Percentiles rank a stretch among this genome's conserved stretches.
These are phyloP conservation scores for Globisporangium cederbergense DNA, from an alignment of 352 stramenopile species.

Conservation along the genomic window DNA sequence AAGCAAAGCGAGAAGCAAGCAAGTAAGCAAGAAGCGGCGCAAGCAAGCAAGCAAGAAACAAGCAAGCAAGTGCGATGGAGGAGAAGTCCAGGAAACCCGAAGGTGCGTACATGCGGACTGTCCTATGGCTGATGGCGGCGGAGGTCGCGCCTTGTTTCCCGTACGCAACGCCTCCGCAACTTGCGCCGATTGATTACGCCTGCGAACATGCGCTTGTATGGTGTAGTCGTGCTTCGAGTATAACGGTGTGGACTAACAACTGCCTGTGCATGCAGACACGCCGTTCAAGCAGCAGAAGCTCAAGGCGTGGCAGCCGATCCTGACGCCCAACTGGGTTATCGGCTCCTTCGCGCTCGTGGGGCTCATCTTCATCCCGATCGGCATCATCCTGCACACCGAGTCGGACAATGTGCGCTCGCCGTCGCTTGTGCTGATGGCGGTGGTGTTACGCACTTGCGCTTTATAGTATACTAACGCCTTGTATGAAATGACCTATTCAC, in stretches of 20 bases:
- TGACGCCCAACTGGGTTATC: conserved; percentile 96
- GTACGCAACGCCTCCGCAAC: neutral
- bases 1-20: conserved; percentile 3
- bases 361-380: conserved; percentile 94
- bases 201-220: neutral
- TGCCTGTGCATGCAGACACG: conserved; percentile 42
- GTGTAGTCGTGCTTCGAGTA: neutral
- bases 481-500: neutral
- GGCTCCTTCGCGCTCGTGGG: conserved; percentile 91
- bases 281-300: conserved; percentile 90
- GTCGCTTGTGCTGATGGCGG: neutral
- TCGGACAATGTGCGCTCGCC: conserved; percentile 65
- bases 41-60: conserved; percentile 6
- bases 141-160: neutral
- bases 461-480: neutral
- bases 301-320: conserved; percentile 95
- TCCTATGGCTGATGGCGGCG: neutral
- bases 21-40: conserved; percentile 1
- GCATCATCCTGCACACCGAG: conserved; percentile 85
- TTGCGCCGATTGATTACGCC: neutral
- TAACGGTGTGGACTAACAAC: conserved; percentile 3
- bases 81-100: conserved; percentile 86
- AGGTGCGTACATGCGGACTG: conserved; percentile 27
- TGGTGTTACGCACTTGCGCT: neutral
- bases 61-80: conserved; percentile 50